These are phyloP conservation scores for Lindgomyces ingoldianus DNA, from an alignment of 495 filamentous ascomycete species.

Conservation along the genomic window DNA sequence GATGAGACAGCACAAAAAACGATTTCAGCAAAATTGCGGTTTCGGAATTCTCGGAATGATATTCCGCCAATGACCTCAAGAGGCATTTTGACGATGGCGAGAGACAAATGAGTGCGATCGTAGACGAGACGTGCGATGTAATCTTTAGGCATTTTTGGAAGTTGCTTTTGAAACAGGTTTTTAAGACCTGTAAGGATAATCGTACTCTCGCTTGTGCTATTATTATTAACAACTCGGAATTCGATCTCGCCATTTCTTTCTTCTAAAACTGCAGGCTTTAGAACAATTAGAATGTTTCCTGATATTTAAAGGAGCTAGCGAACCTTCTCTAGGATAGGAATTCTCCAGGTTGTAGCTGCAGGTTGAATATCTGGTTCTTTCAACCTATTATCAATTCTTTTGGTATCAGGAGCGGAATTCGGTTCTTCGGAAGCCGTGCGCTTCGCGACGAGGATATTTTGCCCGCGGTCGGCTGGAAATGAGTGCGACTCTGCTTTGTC, in stretches of 20 bases:
- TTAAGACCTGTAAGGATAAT: constrained; percentile 96
- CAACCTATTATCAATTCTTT: too few species aligned
- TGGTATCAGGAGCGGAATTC: too few species aligned
- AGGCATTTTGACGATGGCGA: constrained; percentile 96
- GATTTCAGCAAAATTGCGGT: constrained; percentile 92
- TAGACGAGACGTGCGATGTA: constrained; percentile 97
- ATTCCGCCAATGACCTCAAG: constrained; percentile 94
- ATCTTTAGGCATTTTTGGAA: constrained; percentile 99
- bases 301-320: too few species aligned
- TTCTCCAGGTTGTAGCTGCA: too few species aligned
- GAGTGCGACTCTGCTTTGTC: too few species aligned
- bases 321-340: too few species aligned
- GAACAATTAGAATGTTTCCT: too few species aligned
- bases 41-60: constrained; percentile 93
- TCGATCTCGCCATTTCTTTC: constrained; percentile 95
- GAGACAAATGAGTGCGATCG: constrained; percentile 91
- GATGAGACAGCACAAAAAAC: constrained; percentile 98
- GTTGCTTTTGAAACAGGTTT: constrained; percentile 97
- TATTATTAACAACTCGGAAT: constrained; percentile 97
- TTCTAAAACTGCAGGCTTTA: constrained; percentile 91
- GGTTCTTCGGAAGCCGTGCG: too few species aligned
- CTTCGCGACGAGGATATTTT: too few species aligned
- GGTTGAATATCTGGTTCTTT: too few species aligned
- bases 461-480: too few species aligned
- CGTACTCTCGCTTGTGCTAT: constrained; percentile 79